These are phyloP conservation scores for Aspergillus sojae DNA, from an alignment of 2,329 filamentous ascomycete species.

Conservation along the genomic window DNA sequence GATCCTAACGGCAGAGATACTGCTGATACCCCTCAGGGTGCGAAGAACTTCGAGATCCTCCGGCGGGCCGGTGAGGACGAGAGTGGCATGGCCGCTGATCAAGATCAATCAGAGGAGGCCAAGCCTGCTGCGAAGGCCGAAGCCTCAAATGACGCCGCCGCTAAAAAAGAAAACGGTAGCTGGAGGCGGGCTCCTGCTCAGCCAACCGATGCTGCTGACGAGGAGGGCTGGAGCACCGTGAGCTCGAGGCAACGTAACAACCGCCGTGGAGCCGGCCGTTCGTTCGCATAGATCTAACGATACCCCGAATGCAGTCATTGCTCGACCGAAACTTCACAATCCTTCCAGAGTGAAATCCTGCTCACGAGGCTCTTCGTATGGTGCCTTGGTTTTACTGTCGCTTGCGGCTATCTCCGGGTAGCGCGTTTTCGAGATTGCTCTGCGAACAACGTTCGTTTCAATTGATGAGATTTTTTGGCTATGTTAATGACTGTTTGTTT, in stretches of 20 bases:
- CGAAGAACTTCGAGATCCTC: conserved; percentile 59
- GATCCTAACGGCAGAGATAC: conserved; percentile 46
- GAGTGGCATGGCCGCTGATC: conserved; percentile 52
- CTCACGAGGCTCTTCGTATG: not conserved
- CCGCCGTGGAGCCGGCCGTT: conserved; percentile 45
- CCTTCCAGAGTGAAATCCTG: conserved; percentile 8
- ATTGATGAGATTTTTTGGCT: conserved; percentile 26
- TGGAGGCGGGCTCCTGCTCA: conserved; percentile 42
- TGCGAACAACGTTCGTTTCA: conserved; percentile 6
- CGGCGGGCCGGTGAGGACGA: conserved; percentile 53
- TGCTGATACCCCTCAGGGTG: conserved; percentile 44
- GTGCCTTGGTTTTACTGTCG: not conserved
- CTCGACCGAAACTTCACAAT: conserved; percentile 18
- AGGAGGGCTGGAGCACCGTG: conserved; percentile 54
- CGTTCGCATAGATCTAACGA: conserved; percentile 43
- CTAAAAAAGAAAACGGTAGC: conserved; percentile 43
- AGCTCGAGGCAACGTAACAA: conserved; percentile 47
- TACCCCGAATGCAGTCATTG: conserved; percentile 32
- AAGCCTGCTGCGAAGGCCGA: conserved; percentile 51
- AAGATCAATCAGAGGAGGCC: conserved; percentile 53
- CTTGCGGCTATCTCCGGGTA: not conserved
- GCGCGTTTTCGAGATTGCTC: conserved; percentile 1
- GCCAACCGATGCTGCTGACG: conserved; percentile 39
- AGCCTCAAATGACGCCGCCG: conserved; percentile 57
- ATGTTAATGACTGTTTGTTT: conserved; percentile 28